Evolutionary conservation across 1,284 basidiomycete species (phyloP), one percentile per base, ranked within the genome.

Genomic region (Puccinia triticina): DNA sequence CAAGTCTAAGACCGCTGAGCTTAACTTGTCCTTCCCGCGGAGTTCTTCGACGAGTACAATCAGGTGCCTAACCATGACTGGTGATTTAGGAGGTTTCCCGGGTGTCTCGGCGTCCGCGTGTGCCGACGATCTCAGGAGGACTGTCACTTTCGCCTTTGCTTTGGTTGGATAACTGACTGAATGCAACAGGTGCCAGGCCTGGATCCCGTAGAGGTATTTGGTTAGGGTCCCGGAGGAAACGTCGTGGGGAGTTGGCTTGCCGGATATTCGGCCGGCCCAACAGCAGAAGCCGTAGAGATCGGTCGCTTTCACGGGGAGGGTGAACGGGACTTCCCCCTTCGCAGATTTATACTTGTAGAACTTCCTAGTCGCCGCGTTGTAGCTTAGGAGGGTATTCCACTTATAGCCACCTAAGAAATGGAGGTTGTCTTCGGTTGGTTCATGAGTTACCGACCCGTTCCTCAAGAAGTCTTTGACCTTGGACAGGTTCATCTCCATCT

Each of bases 211-310:
- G n/a, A n/a, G n/a, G n/a, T n/a, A n/a, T 21, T 53, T 53, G 16
- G 16, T 23, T 8, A 53, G 50, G 11, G 50, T 53, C 23, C 23
- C 23, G 12, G 50, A 14, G 4, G 50, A 4, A 8, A 53, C 18
- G 16, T 53, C 50, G 11, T 53, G 50, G 4, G 43, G 43, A 14
- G 7, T 46, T 8, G 43, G 14, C 8, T 7, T 46, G 8, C 8
- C 14, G 8, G 43, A 46, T 7, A 8, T 46, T 14, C 43, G 7
- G 7, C 53, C 74, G 0, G 74, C 74, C 74, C 74, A 77, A 32
- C 16, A 77, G 55, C 26, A 59, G 34, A 77, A 77, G 23, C 23
- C n/a, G 26, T 61, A 77, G 74, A 77, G 29, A 18, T 61, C 55
- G 40, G 26, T 32, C 3, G 29, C 40, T 7, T 5, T 21, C 1